Evolutionary conservation across 495 filamentous ascomycete species (phyloP).

Genomic region (Xylaria sp.): DNA sequence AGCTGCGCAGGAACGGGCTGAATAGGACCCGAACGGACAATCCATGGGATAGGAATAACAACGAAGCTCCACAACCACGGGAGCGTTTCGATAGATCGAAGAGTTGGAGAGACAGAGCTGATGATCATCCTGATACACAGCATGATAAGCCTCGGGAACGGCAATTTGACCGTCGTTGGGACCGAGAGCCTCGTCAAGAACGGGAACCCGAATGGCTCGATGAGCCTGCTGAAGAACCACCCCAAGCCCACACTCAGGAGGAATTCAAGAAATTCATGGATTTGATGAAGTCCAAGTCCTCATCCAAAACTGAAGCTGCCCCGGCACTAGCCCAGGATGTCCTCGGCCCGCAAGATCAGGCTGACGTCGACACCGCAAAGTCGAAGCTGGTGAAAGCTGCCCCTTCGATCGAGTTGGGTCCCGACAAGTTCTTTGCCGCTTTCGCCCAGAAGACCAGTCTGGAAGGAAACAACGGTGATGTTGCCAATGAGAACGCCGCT

Average conservation of each 20-base stretch:
- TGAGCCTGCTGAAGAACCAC: constrained; percentile 72
- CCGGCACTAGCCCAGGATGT: constrained; percentile 41
- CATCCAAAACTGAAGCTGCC: constrained; percentile 35
- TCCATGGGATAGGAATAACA: constrained; percentile 49
- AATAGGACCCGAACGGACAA: constrained; percentile 51
- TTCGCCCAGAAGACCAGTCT: constrained; percentile 56
- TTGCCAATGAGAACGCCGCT: constrained; percentile 48
- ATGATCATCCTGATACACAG: constrained; percentile 46
- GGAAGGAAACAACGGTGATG: constrained; percentile 45
- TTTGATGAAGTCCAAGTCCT: constrained; percentile 75
- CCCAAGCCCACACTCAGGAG: constrained; percentile 78
- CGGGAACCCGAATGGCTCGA: constrained; percentile 90
- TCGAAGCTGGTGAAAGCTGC: constrained; percentile 54
- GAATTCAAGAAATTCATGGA: constrained; percentile 98
- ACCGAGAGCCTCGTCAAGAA: constrained; percentile 69
- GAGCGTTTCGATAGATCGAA: constrained; percentile 64
- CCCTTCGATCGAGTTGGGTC: constrained; percentile 67
- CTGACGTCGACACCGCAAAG: constrained; percentile 35
- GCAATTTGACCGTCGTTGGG: constrained; percentile 58
- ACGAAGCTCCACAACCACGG: constrained; percentile 50
- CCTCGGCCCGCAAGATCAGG: constrained; percentile 32
- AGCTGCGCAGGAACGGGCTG: constrained; percentile 61
- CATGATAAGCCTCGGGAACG: constrained; percentile 53
- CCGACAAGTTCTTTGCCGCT: constrained; percentile 83
- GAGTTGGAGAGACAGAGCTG: constrained; percentile 74